Evolutionary conservation across 306 rosid species (phyloP).

Genomic region (Quercus rubra): DNA sequence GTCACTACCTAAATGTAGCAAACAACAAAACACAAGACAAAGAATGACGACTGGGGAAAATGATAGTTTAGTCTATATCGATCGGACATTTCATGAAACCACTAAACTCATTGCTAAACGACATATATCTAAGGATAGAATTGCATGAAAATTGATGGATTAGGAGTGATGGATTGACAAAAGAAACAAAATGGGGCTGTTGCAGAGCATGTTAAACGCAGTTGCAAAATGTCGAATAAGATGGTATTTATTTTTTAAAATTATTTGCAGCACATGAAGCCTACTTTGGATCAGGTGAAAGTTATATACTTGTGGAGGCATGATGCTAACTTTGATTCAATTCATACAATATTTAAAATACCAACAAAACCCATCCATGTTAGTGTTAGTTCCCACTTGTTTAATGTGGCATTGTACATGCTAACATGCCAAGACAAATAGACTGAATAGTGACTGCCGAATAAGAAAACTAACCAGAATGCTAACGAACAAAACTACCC

Average conservation of each 20-base stretch:
- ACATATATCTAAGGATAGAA: neutral
- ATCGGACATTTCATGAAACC: neutral
- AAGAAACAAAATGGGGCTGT: slow-evolving; percentile 17
- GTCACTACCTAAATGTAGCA: too few relatives aligned
- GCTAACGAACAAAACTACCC: slow-evolving; percentile 49
- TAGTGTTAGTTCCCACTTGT: slow-evolving; percentile 55
- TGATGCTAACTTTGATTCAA: slow-evolving; percentile 28
- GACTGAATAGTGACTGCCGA: slow-evolving; percentile 27
- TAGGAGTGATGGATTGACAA: neutral
- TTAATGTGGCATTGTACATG: slow-evolving; percentile 22
- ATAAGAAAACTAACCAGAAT: slow-evolving; percentile 36
- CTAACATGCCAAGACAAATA: neutral
- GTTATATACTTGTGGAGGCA: slow-evolving; percentile 20
- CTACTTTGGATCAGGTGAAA: slow-evolving; percentile 29
- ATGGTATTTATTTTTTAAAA: neutral
- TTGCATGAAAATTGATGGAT: neutral
- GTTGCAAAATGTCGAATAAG: neutral
- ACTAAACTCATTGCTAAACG: neutral
- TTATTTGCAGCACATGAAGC: slow-evolving; percentile 50
- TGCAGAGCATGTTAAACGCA: slow-evolving; percentile 9
- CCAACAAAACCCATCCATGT: slow-evolving; percentile 50
- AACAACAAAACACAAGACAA: neutral
- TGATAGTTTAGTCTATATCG: neutral
- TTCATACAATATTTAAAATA: slow-evolving; percentile 17
- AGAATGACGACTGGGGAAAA: neutral